Base-by-base conservation (phyloP, 768 basidiomycete genomes). In the Amanita thiersii region DNA sequence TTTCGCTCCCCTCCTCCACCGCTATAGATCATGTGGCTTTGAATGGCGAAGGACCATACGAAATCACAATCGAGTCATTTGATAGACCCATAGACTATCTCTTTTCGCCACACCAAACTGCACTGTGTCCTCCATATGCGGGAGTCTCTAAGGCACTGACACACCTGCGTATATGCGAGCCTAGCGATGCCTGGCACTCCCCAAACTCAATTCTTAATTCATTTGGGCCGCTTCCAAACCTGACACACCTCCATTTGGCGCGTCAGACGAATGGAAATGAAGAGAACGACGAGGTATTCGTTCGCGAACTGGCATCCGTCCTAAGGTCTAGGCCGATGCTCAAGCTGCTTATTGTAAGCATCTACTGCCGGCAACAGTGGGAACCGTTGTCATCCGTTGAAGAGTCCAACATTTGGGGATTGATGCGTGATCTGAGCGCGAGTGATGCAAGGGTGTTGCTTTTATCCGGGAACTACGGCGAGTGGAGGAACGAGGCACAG, bases 191-290 rank as follows among this genome's bases (percentile, higher is more conserved):
- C 9, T 68, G 65, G 65, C 47, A 54, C 30, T 59, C 62, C 4
- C 68, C 65, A 1, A 48, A 48, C 19, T 47, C 56, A 15, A 61
- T 65, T 20, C 50, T 68, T 25, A 47, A 43, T 5, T 48, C 56
- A 14, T 62, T 68, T 37, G 62, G 61, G 3, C 26, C 52, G n/a
- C 55, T 63, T 3, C 61, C 61, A 1, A 46, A 59, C 19, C 57
- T 71, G 4, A 57, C 68, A 1, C 62, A 70, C 47, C 51, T 70
- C 12, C 58, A 66, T 37, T 52, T 71, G 6, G 50, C 66, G 2
- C 66, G 69, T 23, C 60, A 61, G 1, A 56, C 61, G 15, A 55
- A 65, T 35, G 64, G 66, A 3, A 71, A 69, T 46, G 52, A 53
- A 42, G 64, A 62, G 18, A 71, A 71, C 40, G 69, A 71, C 49